Percentiles rank a stretch among this genome's conserved stretches.
Conservation (phyloP, 2,329 filamentous ascomycete genomes). For the Pyrenophora graminea region DNA sequence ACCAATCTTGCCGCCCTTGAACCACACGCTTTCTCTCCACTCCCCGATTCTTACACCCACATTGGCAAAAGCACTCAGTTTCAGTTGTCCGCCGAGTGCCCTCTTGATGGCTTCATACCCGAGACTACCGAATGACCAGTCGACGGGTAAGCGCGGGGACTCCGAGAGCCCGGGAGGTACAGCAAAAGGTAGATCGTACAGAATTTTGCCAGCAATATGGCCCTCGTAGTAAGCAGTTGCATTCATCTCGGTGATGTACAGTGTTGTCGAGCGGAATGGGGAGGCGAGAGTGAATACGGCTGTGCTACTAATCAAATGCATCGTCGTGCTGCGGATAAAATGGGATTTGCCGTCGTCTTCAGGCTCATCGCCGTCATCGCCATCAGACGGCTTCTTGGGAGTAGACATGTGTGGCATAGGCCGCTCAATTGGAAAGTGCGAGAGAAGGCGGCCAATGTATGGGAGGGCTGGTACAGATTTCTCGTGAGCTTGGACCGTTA, state of each 20-base stretch:
- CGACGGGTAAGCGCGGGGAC: constrained; percentile 79
- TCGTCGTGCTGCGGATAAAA: constrained; percentile 82
- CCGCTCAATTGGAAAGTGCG: constrained; percentile 71
- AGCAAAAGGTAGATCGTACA: constrained; percentile 73
- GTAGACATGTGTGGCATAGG: constrained; percentile 67
- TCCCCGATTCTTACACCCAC: constrained; percentile 74
- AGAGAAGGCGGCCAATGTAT: constrained; percentile 71
- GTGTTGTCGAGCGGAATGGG: constrained; percentile 71
- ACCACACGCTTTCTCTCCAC: constrained; percentile 70
- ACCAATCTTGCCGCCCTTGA: constrained; percentile 52
- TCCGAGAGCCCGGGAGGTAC: constrained; percentile 74
- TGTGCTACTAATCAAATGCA: constrained; percentile 85
- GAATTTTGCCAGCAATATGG: constrained; percentile 75
- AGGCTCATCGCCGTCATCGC: constrained; percentile 31
- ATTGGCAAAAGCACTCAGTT: constrained; percentile 75
- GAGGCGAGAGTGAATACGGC: constrained; percentile 83
- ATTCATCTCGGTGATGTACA: constrained; percentile 79
- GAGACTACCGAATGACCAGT: constrained; percentile 75
- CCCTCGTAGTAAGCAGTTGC: constrained; percentile 86
- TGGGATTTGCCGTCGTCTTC: constrained; percentile 56
- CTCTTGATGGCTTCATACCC: constrained; percentile 81
- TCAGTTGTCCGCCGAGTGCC: constrained; percentile 78
- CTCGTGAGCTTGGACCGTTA: constrained; percentile 73
- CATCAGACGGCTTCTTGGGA: constrained; percentile 56
- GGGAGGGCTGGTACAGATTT: constrained; percentile 76